phyloP scores from a whole-genome alignment of 805 yeast species.

The Metschnikowia kofuensis region DNA sequence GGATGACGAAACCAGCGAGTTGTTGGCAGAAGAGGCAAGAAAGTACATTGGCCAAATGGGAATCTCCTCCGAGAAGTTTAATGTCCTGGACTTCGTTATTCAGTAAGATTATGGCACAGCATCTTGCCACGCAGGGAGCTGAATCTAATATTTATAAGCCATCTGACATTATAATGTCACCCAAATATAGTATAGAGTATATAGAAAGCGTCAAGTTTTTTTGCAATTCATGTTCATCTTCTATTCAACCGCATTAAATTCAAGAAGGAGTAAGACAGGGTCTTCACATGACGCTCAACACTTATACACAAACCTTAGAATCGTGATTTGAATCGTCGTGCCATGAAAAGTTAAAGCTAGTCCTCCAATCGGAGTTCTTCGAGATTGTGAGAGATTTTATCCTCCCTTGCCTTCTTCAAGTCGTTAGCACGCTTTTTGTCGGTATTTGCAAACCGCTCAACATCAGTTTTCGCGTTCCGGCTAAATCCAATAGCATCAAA shows the following conservation, averaged over 20 bases:
- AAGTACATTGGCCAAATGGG: conserved; percentile 67
- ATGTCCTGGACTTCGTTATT: conserved; percentile 19
- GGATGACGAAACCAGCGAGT: conserved; percentile 56
- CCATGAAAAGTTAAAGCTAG: not conserved
- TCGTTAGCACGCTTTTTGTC: conserved; percentile 36
- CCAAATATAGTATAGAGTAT: conserved; percentile 4
- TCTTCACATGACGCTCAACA: too few species aligned
- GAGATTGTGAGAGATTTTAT: conserved; percentile 32
- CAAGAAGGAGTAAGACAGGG: too few species aligned
- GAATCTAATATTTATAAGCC: conserved; percentile 4
- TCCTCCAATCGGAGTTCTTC: conserved; percentile 24
- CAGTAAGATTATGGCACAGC: conserved; percentile 9
- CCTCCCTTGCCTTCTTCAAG: conserved; percentile 36
- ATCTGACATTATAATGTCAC: not conserved
- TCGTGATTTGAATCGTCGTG: too few species aligned
- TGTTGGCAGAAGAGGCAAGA: conserved; percentile 49
- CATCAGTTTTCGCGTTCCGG: conserved; percentile 14
- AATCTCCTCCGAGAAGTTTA: conserved; percentile 24
- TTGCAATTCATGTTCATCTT: not conserved
- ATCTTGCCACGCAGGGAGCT: not conserved
- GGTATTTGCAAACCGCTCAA: conserved; percentile 14
- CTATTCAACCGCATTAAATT: not conserved
- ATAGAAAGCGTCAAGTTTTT: not conserved
- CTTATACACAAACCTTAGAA: too few species aligned
- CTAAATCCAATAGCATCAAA: conserved; percentile 9